Evolutionary conservation across 2,329 filamentous ascomycete genomes (phyloP), one percentile per base, ranked within the genome.

Genomic region (Chaetothyriales sp.): DNA sequence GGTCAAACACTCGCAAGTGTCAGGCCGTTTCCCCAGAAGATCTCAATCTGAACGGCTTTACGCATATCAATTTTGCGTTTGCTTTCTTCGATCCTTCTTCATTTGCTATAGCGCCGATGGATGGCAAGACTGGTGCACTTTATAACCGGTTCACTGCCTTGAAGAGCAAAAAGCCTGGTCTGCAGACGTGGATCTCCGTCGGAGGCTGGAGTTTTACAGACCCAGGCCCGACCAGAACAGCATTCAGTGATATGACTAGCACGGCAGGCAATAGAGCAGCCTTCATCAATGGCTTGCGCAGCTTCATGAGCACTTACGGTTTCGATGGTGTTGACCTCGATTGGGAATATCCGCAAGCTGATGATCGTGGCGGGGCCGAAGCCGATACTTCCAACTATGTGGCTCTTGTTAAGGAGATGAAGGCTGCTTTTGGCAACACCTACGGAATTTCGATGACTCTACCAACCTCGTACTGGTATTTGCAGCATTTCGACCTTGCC

Each of bases 291-390:
- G 15, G 10, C 15, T 2, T 15, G 33, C 4, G 15, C 15, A 40
- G 5, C 15, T 40, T 40, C 33, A 40, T 40, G 33, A 40, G 4
- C 2, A 40, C 33, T 4, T 40, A 40, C 33, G 33, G 8, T 4
- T 40, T 40, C 10, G 85, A 89, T 61, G 85, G 66, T 6, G 65
- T 75, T 61, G 82, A 86, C 55, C 73, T 86, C 44, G 83, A 86
- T 61, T 85, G 83, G 82, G 82, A 76, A 54, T 77, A 76, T 50
- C 73, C 73, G 6, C 10, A 15, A 9, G 33, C 33, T 15, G 10
- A 9, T 15, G 33, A 40, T 4, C 33, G 33, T 4, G 73, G 67
- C 15, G 82, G 83, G 40, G 86, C 86, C 58, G 82, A 82, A 29
- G 73, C 79, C 28, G 81, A 86, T 66, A 86, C 86, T 70, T 2